phyloP scores from a whole-genome alignment of 2,329 filamentous ascomycete genomes.

The Cadophora malorum region DNA sequence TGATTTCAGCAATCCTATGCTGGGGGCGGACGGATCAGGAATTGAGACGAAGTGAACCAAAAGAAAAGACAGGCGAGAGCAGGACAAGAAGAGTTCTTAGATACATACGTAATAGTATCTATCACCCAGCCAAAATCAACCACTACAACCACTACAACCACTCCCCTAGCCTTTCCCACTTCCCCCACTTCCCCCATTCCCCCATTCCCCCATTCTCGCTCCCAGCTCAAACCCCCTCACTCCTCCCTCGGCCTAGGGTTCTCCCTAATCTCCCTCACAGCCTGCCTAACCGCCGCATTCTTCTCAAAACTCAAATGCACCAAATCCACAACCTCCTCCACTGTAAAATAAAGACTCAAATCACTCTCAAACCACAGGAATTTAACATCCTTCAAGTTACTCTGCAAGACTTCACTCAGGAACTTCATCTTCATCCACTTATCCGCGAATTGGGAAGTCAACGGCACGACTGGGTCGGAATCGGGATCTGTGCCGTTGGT shows the following conservation, averaged over 20 bases:
- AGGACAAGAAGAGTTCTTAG: no score
- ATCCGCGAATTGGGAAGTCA: conserved; percentile 65
- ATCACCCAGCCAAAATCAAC: no score
- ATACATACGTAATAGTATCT: no score
- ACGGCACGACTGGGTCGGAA: conserved; percentile 48
- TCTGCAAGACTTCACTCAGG: conserved; percentile 68
- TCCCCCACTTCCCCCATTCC: no score
- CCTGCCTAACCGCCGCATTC: conserved; percentile 61
- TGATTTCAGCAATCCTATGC: no score
- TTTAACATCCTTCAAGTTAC: conserved; percentile 67
- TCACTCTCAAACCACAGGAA: conserved; percentile 71
- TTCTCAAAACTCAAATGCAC: conserved; percentile 69
- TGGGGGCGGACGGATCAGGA: no score
- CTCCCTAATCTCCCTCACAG: conserved; percentile 62
- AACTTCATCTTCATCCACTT: conserved; percentile 70
- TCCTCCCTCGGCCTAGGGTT: conserved; percentile 45
- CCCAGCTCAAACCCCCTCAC: not conserved
- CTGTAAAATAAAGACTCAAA: conserved; percentile 67
- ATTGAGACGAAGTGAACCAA: no score
- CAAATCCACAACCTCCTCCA: conserved; percentile 66
- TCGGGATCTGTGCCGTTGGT: not conserved
- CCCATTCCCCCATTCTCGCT: no score
- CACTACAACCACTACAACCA: no score
- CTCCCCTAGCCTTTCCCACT: no score
- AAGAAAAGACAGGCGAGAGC: no score